phyloP scores from a whole-genome alignment of 2,329 filamentous ascomycete genomes.

The Bimuria novae-zelandiae region DNA sequence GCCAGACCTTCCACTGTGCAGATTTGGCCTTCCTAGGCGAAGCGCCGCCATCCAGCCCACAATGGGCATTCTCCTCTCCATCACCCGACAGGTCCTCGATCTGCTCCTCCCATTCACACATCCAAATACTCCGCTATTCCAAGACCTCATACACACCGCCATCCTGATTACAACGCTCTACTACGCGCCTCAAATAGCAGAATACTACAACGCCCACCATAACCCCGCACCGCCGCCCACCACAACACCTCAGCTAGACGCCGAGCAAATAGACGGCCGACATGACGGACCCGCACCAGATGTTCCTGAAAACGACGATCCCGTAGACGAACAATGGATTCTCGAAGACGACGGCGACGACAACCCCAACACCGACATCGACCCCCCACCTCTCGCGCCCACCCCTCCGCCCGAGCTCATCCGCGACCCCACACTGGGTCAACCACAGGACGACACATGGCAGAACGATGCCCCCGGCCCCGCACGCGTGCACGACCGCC shows the following conservation, averaged over 20 bases:
- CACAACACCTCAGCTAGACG: constrained; percentile 7
- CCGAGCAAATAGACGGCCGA: constrained; percentile 2
- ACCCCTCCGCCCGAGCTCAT: constrained; percentile 30
- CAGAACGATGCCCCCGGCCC: constrained; percentile 35
- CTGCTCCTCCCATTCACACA: constrained; percentile 54
- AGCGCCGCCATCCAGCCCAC: constrained; percentile 6
- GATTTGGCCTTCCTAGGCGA: no score
- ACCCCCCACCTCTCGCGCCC: constrained; percentile 29
- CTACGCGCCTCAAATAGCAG: constrained; percentile 52
- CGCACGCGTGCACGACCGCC: constrained; percentile 39
- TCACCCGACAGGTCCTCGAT: constrained; percentile 44
- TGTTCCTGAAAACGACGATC: constrained; percentile 20
- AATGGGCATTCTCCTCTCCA: constrained; percentile 39
- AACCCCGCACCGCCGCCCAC: constrained; percentile 5
- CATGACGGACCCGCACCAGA: not conserved
- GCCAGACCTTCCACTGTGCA: no score
- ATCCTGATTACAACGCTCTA: constrained; percentile 52
- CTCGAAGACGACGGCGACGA: constrained; percentile 29
- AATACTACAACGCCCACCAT: constrained; percentile 41
- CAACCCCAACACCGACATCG: constrained; percentile 14
- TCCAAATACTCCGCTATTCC: constrained; percentile 51
- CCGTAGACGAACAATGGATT: constrained; percentile 31
- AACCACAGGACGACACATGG: constrained; percentile 7
- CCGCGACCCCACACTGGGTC: constrained; percentile 4
- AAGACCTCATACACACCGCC: constrained; percentile 53